Evolutionary conservation across 148 eudicot genomes (phyloP), one percentile per base, ranked within the genome.

Genomic region (Vaccinium myrtillus): DNA sequence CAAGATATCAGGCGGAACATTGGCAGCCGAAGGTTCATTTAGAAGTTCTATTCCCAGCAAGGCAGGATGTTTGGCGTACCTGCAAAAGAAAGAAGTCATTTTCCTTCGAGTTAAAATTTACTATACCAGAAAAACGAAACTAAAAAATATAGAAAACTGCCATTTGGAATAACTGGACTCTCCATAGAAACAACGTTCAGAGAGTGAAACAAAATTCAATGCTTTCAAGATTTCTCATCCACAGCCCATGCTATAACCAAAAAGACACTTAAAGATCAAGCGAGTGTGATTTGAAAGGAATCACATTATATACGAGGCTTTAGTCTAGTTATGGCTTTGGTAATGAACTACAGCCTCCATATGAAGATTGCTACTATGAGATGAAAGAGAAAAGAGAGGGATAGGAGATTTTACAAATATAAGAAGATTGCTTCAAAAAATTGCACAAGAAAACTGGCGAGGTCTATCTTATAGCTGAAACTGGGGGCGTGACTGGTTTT

Each of bases 11-110:
- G 93, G 85, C 2, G 91, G 89, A 78, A 92, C 93, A 51, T 82
- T 58, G 2, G 87, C 90, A n/a, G 93, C 93, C 15, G 92, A 89
- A 79, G 97, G 98, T 82, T 95, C 95, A 63, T 95, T 95, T 59
- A 95, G 77, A 21, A 95, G 94, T 86, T 94, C 95, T 53, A 95
- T 90, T 79, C 95, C 98, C 84, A 95, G 92, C 87, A 95, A 83
- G 10, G 94, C 88, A 67, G 95, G 97, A 83, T 91, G 92, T 58
- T 84, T 86, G 50, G 94, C 95, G 82, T 92, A 95, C 89, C 97
- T 95, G 83, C 53, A 89, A 82, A 83, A 53, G 65, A 83, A 55
- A 54, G 85, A 82, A 70, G 6, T 30, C 61, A 67, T 75, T 49
- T 76, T 54, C 2, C 7, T 7, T 5, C 8, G 13, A 77, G 13